Conservation (phyloP, 1,284 basidiomycete species). For the Porodaedalea pini region DNA sequence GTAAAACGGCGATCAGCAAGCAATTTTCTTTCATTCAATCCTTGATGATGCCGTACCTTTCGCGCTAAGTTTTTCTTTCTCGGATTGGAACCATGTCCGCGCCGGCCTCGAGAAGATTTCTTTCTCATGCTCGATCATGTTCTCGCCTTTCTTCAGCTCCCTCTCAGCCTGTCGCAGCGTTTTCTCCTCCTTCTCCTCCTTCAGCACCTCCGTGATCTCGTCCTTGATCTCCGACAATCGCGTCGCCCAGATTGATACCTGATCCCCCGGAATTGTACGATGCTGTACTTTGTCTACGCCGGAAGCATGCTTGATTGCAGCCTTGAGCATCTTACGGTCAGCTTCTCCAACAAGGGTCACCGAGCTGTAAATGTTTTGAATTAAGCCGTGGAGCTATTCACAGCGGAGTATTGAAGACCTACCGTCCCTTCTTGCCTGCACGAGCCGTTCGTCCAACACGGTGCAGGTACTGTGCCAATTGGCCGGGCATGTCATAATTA, state of each 20-base stretch:
- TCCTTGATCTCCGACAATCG: slow-evolving; percentile 72
- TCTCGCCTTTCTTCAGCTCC: slow-evolving; percentile 94
- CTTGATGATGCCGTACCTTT: slow-evolving; percentile 51
- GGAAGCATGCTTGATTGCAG: slow-evolving; percentile 85
- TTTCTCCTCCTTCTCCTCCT: slow-evolving; percentile 96
- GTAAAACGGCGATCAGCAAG: background rate
- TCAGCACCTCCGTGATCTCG: slow-evolving; percentile 80
- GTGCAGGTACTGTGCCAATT: slow-evolving; percentile 92
- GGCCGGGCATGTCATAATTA: slow-evolving; percentile 97
- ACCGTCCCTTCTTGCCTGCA: slow-evolving; percentile 90
- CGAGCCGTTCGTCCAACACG: slow-evolving; percentile 96
- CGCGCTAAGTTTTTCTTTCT: slow-evolving; percentile 78
- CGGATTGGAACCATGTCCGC: slow-evolving; percentile 95
- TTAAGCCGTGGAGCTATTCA: slow-evolving; percentile 20
- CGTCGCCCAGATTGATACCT: slow-evolving; percentile 67
- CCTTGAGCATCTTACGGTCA: slow-evolving; percentile 95
- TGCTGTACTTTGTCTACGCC: slow-evolving; percentile 85
- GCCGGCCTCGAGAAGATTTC: slow-evolving; percentile 95
- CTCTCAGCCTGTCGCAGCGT: slow-evolving; percentile 90
- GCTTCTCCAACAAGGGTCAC: slow-evolving; percentile 95
- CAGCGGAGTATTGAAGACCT: slow-evolving; percentile 26
- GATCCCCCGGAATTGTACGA: slow-evolving; percentile 83
- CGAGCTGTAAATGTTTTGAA: slow-evolving; percentile 51
- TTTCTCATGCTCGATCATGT: slow-evolving; percentile 91
- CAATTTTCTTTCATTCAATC: slow-evolving; percentile 11